Evolutionary conservation across 768 basidiomycete species (phyloP), one percentile per base, ranked within the genome.

Genomic region (Russula vinacea): DNA sequence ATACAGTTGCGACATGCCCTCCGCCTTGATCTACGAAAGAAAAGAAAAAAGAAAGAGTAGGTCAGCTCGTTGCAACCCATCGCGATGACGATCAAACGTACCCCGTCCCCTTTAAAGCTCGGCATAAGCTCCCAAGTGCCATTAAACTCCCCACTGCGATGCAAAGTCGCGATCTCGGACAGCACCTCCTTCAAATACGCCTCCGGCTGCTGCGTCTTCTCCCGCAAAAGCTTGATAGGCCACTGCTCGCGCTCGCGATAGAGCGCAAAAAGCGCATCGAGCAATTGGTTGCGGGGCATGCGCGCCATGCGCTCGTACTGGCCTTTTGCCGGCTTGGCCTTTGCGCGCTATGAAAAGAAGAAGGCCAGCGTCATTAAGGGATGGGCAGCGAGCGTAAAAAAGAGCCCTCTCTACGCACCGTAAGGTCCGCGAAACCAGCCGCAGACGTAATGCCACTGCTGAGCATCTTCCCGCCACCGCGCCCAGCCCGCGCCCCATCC

Each of bases 231-330:
- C 67, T 87, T 87, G 73, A 94, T 86, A 62, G 84, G 79, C 94
- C 94, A 98, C 56, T 85, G 86, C n/a, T 87, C 83, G 50, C 82
- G 82, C 65, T 92, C 86, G 64, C 84, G 82, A 79, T 95, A 98
- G 7, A 87, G 78, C 2, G 76, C 69, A 76, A 95, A 95, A 47
- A 97, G 80, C 60, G 88, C 77, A 73, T 97, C 92, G 74, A 93
- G 80, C 9, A 97, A 82, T 71, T 95, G 89, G 76, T 93, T 89
- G 60, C 88, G 82, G 7, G 92, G 92, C 76, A 97, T 87, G 73
- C 94, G 90, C n/a, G 90, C 88, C 84, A 91, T 89, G 69, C 90
- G 89, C 75, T 94, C 92, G 76, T 89, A 89, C 16, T 83, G 78
- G 33, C 88, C 88, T 69, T 90, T 90, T 19, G 79, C 74, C 1